Base-by-base conservation (phyloP, 768 basidiomycete species). In the Boletus vinaceobasis region DNA sequence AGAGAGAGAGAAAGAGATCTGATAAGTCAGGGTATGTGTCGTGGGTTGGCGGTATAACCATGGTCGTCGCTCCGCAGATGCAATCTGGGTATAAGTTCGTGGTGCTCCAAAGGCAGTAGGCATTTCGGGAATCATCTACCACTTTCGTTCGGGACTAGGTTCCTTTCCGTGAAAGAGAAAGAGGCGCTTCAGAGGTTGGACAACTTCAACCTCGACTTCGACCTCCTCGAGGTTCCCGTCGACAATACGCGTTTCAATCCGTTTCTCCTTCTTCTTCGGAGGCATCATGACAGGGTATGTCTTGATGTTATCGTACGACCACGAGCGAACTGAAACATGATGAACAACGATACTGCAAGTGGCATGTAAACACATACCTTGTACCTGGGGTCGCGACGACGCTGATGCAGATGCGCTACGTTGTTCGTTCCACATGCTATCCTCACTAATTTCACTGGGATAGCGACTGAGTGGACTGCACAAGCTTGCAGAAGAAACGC, bases 281-380 rank as follows among this genome's bases (percentile, higher is more conserved):
- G 79, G 71, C 56, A 67, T 67, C 69, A 70, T 75, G 55, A 82
- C 73, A 15, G 84, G 82, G 60, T 89, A 90, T 4, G 84, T 87
- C 65, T 77, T 79, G 57, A 87, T 68, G 59, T 85, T 85, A 62
- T 88, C 86, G 62, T 88, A 89, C 2, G 87, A 88, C 87, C 86
- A 88, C 3, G 88, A 83, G 29, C 85, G 85, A 13, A 74, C 87
- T 88, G 53, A 39, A 44, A 31, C n/a, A 19, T 7, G 0, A 38
- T 66, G 33, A 58, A 65, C 9, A 29, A 52, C 10, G 37, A 26
- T 21, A 63, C 14, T 11, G 10, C 56, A 33, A 43, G 27, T 36
- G 38, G 42, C 21, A 14, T 3, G 15, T 5, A 7, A 9, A 21
- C n/a, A 55, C 84, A 65, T 63, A 86, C 85, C 79, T 72, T 85